Base-by-base conservation (phyloP, 352 stramenopile genomes). In the Phytopythium oedochilum region DNA sequence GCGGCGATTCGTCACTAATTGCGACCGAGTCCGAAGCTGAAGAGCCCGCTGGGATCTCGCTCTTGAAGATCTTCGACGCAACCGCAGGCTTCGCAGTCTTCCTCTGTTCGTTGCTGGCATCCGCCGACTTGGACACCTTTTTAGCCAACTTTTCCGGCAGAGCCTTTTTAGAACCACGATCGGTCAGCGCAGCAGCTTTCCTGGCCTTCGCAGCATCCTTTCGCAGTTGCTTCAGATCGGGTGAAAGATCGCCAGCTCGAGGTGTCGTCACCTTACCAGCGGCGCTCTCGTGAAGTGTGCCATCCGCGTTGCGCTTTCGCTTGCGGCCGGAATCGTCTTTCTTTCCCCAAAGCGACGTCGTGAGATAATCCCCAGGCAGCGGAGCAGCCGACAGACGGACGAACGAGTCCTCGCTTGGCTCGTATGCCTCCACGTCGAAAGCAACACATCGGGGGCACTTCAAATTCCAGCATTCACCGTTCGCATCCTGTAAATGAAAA, bases 381-480 rank as follows among this genome's bases (percentile, higher is more conserved):
- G 82, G 77, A 2, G 69, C 61, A 18, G 80, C 64, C 2, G 80
- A 78, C 11, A 93, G 55, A 8, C 83, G 71, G 18, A 83, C 81
- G n/a, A 80, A 71, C 8, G 55, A 63, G 31, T 68, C 60, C 31
- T 63, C 44, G 11, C 48, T 71, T 12, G 72, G 52, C 39, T 84
- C 71, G 42, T 78, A 89, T 14, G 53, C 48, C 23, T 83, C 70
- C 7, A 88, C 65, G 36, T 93, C 75, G 54, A 89, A 95, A 15
- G 78, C 70, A 2, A 79, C 57, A 23, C 76, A 89, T 31, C 80
- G 70, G 8, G 86, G 86, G 50, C 86, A 95, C 22, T 71, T 55
- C 9, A 70, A 59, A 49, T 95, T 95, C 83, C 83, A 95, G 55
- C 86, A 95, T 10, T 76, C 58, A 2, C 80, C 78, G 38, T 80